A percentile compares a stretch with the other conserved stretches of the same genome.
phyloP scores from a whole-genome alignment of 164 flowering plant species.

The Magnolia officinalis region DNA sequence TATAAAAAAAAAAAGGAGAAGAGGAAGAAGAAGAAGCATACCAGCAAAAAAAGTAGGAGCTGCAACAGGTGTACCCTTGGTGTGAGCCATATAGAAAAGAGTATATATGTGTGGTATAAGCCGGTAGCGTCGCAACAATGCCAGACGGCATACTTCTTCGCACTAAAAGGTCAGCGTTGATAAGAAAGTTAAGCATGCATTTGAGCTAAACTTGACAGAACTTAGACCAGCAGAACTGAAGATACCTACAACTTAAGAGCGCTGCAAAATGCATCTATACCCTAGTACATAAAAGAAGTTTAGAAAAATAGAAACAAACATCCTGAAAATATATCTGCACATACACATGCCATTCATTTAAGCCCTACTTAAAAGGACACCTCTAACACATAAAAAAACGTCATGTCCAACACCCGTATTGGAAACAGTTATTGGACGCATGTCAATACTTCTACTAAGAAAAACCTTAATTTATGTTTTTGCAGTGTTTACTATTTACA shows the following conservation, averaged over 20 bases:
- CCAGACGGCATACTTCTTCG: conserved; percentile 93
- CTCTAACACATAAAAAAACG: too few species aligned
- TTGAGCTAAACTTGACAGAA: not conserved
- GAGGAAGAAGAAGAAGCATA: conserved; percentile 14
- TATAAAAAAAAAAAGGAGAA: not conserved
- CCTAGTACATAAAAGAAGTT: not conserved
- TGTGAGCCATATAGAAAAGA: conserved; percentile 82
- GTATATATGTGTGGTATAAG: conserved; percentile 80
- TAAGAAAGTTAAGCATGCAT: not conserved
- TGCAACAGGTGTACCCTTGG: conserved; percentile 72
- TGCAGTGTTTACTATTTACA: too few species aligned
- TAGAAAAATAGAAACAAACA: too few species aligned
- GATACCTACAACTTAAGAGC: not conserved
- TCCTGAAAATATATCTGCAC: not conserved
- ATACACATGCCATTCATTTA: not conserved
- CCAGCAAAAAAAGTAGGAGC: conserved; percentile 89
- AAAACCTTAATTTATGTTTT: not conserved
- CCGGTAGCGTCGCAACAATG: conserved; percentile 82
- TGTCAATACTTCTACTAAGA: not conserved
- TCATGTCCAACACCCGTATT: too few species aligned
- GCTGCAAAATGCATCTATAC: not conserved
- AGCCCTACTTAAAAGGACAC: not conserved
- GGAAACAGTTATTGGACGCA: too few species aligned
- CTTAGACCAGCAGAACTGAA: not conserved
- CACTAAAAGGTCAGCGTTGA: conserved; percentile 38